Conservation (phyloP, 1,284 basidiomycete genomes). For the Peniophora sp. region DNA sequence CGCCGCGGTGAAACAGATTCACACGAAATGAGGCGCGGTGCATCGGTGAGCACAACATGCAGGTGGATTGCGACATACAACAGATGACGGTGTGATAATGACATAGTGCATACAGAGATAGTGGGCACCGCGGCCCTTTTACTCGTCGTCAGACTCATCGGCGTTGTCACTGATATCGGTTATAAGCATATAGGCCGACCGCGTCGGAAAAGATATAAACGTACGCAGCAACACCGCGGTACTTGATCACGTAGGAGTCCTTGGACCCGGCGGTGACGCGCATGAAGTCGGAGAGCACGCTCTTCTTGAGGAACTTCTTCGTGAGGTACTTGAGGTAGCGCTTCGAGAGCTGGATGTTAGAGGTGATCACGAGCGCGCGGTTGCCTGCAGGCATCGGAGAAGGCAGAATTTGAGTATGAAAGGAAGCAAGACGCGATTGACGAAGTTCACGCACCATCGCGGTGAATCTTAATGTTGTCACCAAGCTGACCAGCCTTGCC, state of each 20-base stretch:
- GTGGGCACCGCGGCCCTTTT: neutral
- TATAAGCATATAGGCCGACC: neutral
- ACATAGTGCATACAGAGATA: neutral
- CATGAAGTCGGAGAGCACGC: conserved; percentile 63
- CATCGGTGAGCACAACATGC: too few species aligned
- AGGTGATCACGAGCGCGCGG: conserved; percentile 74
- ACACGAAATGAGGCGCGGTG: too few species aligned
- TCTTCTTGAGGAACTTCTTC: conserved; percentile 95
- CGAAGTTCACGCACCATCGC: conserved; percentile 69
- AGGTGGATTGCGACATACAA: too few species aligned
- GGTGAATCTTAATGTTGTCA: conserved; percentile 74
- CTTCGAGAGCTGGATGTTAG: conserved; percentile 85
- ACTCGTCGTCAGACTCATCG: neutral
- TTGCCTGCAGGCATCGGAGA: conserved; percentile 33
- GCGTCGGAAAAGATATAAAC: neutral
- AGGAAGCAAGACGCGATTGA: neutral
- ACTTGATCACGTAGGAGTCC: conserved; percentile 84
- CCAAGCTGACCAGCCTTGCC: conserved; percentile 80
- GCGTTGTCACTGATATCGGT: neutral
- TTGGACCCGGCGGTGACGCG: conserved; percentile 85
- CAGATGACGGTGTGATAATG: too few species aligned
- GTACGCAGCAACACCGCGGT: neutral
- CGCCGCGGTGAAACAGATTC: too few species aligned
- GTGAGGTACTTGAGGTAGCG: conserved; percentile 91
- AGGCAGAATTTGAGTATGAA: neutral